Percentiles rank a stretch among this genome's conserved stretches.
Conservation (phyloP, 331 rosid genomes). For the Malus hybrid region DNA sequence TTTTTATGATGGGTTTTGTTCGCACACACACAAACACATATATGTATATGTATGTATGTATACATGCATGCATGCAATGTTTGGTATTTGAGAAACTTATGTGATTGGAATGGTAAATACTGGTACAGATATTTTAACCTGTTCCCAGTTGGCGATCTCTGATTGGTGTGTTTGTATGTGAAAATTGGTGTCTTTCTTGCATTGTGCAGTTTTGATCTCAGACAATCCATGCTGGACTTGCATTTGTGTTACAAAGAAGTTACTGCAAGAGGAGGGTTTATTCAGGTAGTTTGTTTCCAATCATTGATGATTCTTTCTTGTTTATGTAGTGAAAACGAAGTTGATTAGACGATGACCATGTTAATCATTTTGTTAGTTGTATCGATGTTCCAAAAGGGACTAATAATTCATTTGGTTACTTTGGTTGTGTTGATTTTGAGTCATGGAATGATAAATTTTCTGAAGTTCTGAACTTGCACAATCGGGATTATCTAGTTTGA, state of each 20-base stretch:
- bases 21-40: too few relatives aligned
- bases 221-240: conserved; percentile 17
- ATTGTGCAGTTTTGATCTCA: conserved; percentile 19
- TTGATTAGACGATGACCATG: too few relatives aligned
- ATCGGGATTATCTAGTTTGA: not conserved
- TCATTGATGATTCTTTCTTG: not conserved
- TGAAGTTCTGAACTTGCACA: not conserved
- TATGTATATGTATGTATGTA: too few relatives aligned
- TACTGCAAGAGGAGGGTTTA: conserved; percentile 21
- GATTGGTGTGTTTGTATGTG: not conserved
- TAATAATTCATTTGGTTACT: too few relatives aligned
- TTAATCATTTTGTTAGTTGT: too few relatives aligned
- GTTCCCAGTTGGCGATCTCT: not conserved
- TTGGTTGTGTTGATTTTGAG: not conserved
- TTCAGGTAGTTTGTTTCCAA: conserved; percentile 9
- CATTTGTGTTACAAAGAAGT: conserved; percentile 29
- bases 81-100: not conserved
- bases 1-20: not conserved
- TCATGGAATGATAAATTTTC: not conserved
- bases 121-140: not conserved
- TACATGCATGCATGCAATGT: not conserved
- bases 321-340: not conserved
- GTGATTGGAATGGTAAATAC: not conserved
- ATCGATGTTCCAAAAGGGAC: too few relatives aligned
- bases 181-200: not conserved